These are phyloP conservation scores for Sarocladiaceae sp. DNA, from an alignment of 2,329 filamentous ascomycete species.

Conservation along the genomic window DNA sequence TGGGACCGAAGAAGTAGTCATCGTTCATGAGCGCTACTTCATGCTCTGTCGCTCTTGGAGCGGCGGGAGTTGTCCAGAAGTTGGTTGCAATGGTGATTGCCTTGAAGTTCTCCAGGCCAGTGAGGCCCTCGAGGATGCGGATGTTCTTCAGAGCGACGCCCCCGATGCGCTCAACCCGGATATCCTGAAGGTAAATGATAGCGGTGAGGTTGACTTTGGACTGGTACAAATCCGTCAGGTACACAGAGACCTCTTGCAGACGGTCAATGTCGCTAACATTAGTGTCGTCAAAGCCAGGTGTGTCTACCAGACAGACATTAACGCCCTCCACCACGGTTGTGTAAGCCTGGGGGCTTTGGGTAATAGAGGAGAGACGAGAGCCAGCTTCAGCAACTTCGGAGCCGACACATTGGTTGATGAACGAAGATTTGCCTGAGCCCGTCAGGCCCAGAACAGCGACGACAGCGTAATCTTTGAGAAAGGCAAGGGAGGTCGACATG, in stretches of 20 bases:
- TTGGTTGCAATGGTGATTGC: slow-evolving; percentile 3
- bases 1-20: not conserved
- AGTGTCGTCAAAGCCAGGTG: slow-evolving; percentile 4
- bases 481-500: not conserved
- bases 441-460: slow-evolving; percentile 1
- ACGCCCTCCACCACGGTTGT: not conserved
- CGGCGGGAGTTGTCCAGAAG: not conserved
- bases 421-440: not conserved
- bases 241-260: not conserved
- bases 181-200: slow-evolving; percentile 4
- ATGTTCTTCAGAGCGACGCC: not conserved
- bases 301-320: not conserved
- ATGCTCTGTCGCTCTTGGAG: not conserved
- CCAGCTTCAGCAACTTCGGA: not conserved
- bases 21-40: not conserved
- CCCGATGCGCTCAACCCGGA: slow-evolving; percentile 1
- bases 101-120: not conserved
- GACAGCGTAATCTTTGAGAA: not conserved
- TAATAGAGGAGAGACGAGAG: not conserved
- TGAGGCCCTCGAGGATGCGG: slow-evolving; percentile 2
- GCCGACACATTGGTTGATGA: slow-evolving; percentile 4
- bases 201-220: not conserved
- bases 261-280: slow-evolving; percentile 1
- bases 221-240: not conserved
- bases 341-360: not conserved